These are phyloP conservation scores for Colletotrichum cereale DNA, from an alignment of 2,329 filamentous ascomycete genomes.

Conservation along the genomic window DNA sequence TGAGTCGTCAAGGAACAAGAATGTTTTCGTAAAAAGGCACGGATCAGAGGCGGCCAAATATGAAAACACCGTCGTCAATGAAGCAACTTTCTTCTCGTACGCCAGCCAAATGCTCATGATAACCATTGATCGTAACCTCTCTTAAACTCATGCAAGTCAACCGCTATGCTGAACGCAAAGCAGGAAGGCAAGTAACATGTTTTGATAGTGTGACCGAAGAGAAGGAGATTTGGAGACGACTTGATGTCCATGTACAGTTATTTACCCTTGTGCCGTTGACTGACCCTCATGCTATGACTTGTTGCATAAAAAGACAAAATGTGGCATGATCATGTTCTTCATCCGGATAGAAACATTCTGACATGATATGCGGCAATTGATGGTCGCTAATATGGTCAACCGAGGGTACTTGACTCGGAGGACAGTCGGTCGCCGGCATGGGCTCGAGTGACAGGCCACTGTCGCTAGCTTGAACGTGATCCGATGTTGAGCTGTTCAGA, in stretches of 20 bases:
- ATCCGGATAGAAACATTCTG: too few species aligned
- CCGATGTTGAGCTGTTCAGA: not conserved
- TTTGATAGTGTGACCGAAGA: not conserved
- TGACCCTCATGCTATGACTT: too few species aligned
- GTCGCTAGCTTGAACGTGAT: not conserved
- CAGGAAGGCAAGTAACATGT: not conserved
- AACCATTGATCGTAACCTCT: not conserved
- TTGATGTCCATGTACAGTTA: not conserved
- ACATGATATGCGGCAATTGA: too few species aligned
- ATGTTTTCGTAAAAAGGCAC: too few species aligned
- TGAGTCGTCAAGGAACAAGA: too few species aligned
- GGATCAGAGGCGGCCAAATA: too few species aligned
- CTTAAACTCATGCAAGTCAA: not conserved
- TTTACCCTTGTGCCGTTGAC: too few species aligned
- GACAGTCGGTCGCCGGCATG: not conserved
- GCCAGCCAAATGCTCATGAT: not conserved
- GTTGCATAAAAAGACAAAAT: too few species aligned
- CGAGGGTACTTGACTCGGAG: too few species aligned
- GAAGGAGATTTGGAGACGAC: accelerated
- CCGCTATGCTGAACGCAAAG: not conserved
- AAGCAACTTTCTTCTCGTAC: not conserved
- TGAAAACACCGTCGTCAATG: too few species aligned
- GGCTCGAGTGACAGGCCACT: not conserved
- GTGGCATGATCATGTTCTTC: too few species aligned
- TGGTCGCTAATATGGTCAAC: too few species aligned